Evolutionary conservation across 2,329 filamentous ascomycete species (phyloP), one percentile per base, ranked within the genome.

Genomic region (Diplodia corticola): DNA sequence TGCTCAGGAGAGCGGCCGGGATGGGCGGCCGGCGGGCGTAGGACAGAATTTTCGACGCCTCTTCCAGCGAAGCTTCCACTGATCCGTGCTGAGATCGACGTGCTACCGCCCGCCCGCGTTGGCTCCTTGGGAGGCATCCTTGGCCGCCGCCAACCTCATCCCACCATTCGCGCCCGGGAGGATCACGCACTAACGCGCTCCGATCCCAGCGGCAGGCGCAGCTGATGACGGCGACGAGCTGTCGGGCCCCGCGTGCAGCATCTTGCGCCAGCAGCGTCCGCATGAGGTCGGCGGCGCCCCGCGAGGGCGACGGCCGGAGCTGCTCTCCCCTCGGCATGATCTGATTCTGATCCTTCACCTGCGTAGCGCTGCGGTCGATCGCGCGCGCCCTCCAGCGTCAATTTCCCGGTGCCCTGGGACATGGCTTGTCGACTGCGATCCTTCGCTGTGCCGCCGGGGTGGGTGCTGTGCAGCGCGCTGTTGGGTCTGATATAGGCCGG

Each of bases 61-160:
- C 48, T 46, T 35, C 40, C 57, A 20, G 40, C 57, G 44, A 61
- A 61, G 44, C 57, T 61, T 61, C 57, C 40, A 49, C 44, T 61
- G 57, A 61, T 61, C 57, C 57, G 57, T 61, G 57, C 57, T 61
- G 57, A 40, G 57, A 61, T 61, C 57, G 57, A 61, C 57, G 57
- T 61, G 57, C 57, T 49, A 61, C 57, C 57, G 57, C 57, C 57
- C 57, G 44, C 55, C 55, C 55, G 55, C 55, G 55, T 44, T 48
- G 57, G 55, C 57, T 61, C 26, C 57, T 44, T 61, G 57, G 57
- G 57, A 61, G 57, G 26, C 57, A 61, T 61, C 57, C 57, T 49
- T 48, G 57, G 57, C 44, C 57, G 57, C 57, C 57, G 57, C 44
- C 57, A 61, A 61, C 57, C 57, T 61, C 57, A 61, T 49, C 57